Evolutionary conservation across 2,329 filamentous ascomycete genomes (phyloP).

Genomic region (Elsinoe australis): DNA sequence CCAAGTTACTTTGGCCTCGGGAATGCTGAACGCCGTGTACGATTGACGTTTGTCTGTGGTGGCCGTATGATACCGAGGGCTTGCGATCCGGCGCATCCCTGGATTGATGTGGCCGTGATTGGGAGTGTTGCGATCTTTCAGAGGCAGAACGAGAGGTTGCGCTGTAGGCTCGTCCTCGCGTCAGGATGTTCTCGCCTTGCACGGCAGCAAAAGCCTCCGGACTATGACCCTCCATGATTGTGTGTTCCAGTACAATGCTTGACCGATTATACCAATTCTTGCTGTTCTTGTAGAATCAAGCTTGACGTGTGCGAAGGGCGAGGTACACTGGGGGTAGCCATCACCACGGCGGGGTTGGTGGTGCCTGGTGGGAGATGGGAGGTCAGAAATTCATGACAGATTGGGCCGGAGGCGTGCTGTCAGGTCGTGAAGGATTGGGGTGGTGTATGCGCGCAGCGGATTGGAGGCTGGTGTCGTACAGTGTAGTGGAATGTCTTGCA

Average conservation of each 20-base stretch:
- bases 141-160: conserved; percentile 36
- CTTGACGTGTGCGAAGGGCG: not conserved
- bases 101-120: conserved; percentile 33
- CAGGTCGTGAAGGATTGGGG: not conserved
- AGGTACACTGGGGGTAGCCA: conserved; percentile 3
- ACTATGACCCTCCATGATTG: conserved; percentile 6
- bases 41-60: conserved; percentile 94
- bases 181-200: conserved; percentile 30
- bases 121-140: conserved; percentile 34
- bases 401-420: not conserved
- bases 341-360: conserved; percentile 1
- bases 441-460: not conserved
- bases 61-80: conserved; percentile 59
- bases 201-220: not conserved
- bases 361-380: not conserved
- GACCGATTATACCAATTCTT: not conserved
- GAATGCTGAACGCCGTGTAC: conserved; percentile 93
- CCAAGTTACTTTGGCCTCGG: conserved; percentile 77
- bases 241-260: not conserved
- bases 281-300: not conserved
- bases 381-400: not conserved
- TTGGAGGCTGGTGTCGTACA: conserved; percentile 6
- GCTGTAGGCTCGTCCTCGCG: conserved; percentile 41
- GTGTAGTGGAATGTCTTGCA: not conserved
- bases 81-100: conserved; percentile 42